These are phyloP conservation scores for Colletotrichum agaves DNA, from an alignment of 2,329 filamentous ascomycete genomes.

Conservation along the genomic window DNA sequence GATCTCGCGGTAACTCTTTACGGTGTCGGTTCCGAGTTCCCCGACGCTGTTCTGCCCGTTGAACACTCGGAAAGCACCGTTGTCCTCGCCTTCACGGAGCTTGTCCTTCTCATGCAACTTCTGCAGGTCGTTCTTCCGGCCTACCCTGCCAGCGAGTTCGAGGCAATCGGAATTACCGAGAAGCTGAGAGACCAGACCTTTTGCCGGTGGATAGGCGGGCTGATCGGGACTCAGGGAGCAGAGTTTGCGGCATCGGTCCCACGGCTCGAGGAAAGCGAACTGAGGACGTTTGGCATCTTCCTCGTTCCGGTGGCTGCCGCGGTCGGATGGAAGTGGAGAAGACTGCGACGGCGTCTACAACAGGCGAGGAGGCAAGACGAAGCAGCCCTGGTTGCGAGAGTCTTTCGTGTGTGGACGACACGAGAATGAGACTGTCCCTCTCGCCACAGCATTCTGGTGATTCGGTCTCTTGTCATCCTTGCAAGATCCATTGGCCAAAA, in stretches of 20 bases:
- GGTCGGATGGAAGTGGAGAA: conserved; percentile 12
- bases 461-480: too few relatives aligned
- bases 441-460: too few relatives aligned
- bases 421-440: background rate
- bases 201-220: conserved; percentile 10
- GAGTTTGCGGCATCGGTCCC: background rate
- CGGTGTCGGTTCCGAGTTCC: conserved; percentile 10
- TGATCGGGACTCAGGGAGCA: conserved; percentile 12
- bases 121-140: conserved; percentile 9
- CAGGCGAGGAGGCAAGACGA: background rate
- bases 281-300: conserved; percentile 13
- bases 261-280: background rate
- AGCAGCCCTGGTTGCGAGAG: background rate
- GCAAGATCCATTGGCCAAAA: too few relatives aligned
- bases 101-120: conserved; percentile 11
- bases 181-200: background rate
- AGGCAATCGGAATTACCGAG: background rate
- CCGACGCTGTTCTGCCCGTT: background rate
- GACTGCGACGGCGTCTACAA: background rate
- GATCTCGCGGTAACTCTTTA: conserved; percentile 23
- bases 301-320: background rate
- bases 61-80: background rate
- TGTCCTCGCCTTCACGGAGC: conserved; percentile 17
- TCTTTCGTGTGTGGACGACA: background rate
- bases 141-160: background rate